Base-by-base conservation (phyloP, 2,329 filamentous ascomycete species). In the Exophiala calicioides region DNA sequence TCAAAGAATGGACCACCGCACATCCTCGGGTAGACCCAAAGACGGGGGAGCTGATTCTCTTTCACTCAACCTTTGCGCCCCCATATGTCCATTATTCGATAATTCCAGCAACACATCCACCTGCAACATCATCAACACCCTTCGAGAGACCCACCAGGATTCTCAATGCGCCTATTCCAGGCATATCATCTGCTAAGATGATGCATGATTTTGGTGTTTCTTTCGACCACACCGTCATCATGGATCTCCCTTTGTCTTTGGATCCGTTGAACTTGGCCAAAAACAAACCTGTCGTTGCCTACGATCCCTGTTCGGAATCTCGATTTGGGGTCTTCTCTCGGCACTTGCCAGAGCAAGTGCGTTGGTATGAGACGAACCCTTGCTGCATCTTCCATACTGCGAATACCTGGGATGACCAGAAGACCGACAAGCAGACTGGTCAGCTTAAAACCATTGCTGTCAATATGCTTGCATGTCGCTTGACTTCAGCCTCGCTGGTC, bases 141-240 rank as follows among this genome's bases (percentile, higher is more conserved):
- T 43, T 53, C 2, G 56, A 55, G 4, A 47, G 46, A 6, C 53
- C 50, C 13, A 51, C 51, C 24, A 65, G 58, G 38, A 56, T 70
- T 36, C 66, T 85, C 45, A 80, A 80, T 53, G 66, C 71, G 5
- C 69, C 81, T 0, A 73, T 88, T 0, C 77, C 81, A 0, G 82
- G 83, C 0, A 72, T 87, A 19, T 69, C 70, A 3, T 78, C 78
- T 1, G 79, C 82, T 1, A 86, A 84, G 60, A 84, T 88, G 76
- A 88, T 88, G 82, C 85, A 88, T 60, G 84, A 88, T 61, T 88
- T 87, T 64, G 84, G 84, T 10, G 83, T 84, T 1, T 85, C 83
- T 1, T 72, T 67, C 4, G 63, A 60, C 4, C 75, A 86, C 57
- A 85, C 83, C 0, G 67, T 87, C 27, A 85, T 88, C 44, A 75